Evolutionary conservation across 495 filamentous ascomycete species (phyloP), one percentile per base, ranked within the genome.

Genomic region (Tuber umbilicatum): DNA sequence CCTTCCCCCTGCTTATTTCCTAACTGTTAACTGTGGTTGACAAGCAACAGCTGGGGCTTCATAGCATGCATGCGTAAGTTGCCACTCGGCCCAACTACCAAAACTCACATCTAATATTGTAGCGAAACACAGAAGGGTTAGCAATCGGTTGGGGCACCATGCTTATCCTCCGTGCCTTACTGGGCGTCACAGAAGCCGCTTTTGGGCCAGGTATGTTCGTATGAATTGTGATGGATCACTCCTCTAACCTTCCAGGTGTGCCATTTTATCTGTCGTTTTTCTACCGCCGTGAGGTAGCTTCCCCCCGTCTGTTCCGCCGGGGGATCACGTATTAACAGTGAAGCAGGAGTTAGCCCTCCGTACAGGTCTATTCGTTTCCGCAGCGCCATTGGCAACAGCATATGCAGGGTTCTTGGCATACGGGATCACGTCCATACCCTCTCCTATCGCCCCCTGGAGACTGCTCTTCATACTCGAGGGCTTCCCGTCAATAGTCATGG

Each of bases 391-490:
- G 31, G 93, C 93, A 2, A 94, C 90, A 43, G 91, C 90, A 19
- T 96, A 96, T 80, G 92, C 93, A 0, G 92, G 93, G 40, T 91
- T 91, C 7, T 85, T 97, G 6, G 93, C 93, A 0, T 96, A 92
- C 73, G 92, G 89, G 10, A 95, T 97, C 73, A 94, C 91, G 0
- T 90, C 88, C 0, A 90, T 91, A 3, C 86, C 89, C 80, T 85
- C 89, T 1, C 81, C 85, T 12, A 84, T 97, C 50, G 87, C 91
- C 1, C 91, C 88, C 71, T 97, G 93, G 93, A 87, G 92, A 43
- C 83, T 97, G 1, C 83, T 97, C 35, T 95, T 97, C 83, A 85
- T 97, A 7, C 90, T 94, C 7, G 93, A 97, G 83, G 93, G 93
- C 4, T 77, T 93, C 4, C 93, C 93, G 4, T 90, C 89, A 2